phyloP scores from a whole-genome alignment of 2,329 filamentous ascomycete genomes.

The Myriosclerotinia curreyana region DNA sequence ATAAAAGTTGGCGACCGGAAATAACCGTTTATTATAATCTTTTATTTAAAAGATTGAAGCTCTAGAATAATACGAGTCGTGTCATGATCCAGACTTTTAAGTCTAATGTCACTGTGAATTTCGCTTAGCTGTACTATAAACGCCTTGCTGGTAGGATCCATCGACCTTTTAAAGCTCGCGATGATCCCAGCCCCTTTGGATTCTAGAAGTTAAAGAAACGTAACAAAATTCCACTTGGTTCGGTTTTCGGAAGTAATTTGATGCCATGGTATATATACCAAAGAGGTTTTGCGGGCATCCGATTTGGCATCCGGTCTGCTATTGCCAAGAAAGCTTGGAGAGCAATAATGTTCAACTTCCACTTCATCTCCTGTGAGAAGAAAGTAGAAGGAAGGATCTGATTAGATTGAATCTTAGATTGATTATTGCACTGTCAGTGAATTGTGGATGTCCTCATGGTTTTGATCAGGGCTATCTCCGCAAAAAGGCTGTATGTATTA shows the following conservation, averaged over 20 bases:
- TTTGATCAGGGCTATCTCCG: not conserved
- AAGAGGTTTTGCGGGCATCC: not conserved
- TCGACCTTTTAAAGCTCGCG: not conserved
- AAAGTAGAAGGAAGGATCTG: not conserved
- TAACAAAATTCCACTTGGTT: not conserved
- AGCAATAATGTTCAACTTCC: no score
- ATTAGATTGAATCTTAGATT: slow-evolving; percentile 7
- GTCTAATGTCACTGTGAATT: not conserved
- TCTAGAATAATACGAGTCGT: not conserved
- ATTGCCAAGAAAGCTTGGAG: not conserved
- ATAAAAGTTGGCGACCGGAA: not conserved
- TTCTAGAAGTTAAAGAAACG: not conserved
- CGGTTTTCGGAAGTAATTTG: not conserved
- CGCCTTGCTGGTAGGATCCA: not conserved
- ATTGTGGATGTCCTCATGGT: not conserved
- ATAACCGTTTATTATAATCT: not conserved
- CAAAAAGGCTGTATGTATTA: no score
- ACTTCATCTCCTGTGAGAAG: no score
- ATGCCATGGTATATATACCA: not conserved
- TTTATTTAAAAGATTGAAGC: not conserved
- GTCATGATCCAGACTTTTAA: not conserved
- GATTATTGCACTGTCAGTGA: not conserved
- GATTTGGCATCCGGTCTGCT: no score
- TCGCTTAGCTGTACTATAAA: not conserved
- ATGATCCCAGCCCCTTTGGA: not conserved